Evolutionary conservation across 192 early-diverging fungal species (phyloP), one percentile per base, ranked within the genome.

Genomic region (Diversispora eburnea): DNA sequence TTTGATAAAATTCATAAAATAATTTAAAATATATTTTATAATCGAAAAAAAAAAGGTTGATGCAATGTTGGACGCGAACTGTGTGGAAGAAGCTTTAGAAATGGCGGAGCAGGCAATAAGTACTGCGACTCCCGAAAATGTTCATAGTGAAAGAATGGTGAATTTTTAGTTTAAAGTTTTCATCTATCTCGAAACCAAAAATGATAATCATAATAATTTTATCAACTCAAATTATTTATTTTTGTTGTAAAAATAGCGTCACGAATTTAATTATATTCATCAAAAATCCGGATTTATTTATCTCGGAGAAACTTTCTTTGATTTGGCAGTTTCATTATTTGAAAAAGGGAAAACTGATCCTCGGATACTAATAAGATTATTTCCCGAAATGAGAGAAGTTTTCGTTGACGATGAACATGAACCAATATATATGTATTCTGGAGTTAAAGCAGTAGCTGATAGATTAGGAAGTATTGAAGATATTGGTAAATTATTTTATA

Each of bases 261-360:
- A 69, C 7, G 86, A 89, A 51, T 70, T 85, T 25, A 79, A 84
- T 61, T 87, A 86, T 74, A 83, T 91, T 9, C 87, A 87, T 75
- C 85, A 88, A 68, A 87, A 88, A 52, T 87, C 88, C 2, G 92
- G 87, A 41, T 63, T 91, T 8, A 73, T 90, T 5, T 84, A 84
- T 52, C 79, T 94, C 19, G 79, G 80, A 15, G 84, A 85, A 42
- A 88, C 90, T 2, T 57, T 86, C 0, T 93, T 93, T 74, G 87
- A 93, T 25, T 84, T 90, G 48, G 90, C 91, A 0, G 80, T 91
- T 63, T 55, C 66, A 6, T 75, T 87, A 7, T 82, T 95, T 39
- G 67, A 86, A 33, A 86, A 87, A 75, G 90, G 90, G 13, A 75
- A 82, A n/a, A 75, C 89, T 6, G 88, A 92, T 77, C 92, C 91